Evolutionary conservation across 129 eudicot genomes (phyloP).

Genomic region (Flaveria robusta): DNA sequence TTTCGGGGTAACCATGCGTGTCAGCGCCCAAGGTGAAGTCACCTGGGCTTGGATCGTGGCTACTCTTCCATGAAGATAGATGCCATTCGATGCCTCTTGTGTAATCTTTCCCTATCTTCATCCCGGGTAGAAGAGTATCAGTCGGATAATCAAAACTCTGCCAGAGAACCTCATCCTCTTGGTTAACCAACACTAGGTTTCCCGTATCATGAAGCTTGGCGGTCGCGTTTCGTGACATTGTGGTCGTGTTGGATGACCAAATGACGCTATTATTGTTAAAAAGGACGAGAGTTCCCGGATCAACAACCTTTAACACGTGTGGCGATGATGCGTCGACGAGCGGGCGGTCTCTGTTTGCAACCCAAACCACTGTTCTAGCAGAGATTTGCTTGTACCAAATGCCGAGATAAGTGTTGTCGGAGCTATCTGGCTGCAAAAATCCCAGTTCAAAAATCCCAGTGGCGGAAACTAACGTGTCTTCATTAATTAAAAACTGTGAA

Average conservation of each 20-base stretch:
- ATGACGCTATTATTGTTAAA: background rate
- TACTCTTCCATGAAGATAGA: constrained; percentile 20
- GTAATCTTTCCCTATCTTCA: constrained; percentile 13
- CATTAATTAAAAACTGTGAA: background rate
- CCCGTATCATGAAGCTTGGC: constrained; percentile 9
- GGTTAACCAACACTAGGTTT: constrained; percentile 6
- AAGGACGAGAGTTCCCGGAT: constrained; percentile 17
- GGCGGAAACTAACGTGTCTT: constrained; percentile 20
- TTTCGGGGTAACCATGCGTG: constrained; percentile 18
- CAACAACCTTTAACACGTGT: background rate
- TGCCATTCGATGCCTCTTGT: constrained; percentile 12
- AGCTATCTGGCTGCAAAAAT: constrained; percentile 4
- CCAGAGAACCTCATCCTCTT: constrained; percentile 9
- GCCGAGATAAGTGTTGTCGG: background rate
- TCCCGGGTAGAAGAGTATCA: constrained; percentile 22
- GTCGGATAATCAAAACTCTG: constrained; percentile 24
- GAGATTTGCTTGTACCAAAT: constrained; percentile 16
- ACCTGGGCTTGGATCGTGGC: constrained; percentile 3
- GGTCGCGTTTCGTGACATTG: background rate
- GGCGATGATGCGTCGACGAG: background rate
- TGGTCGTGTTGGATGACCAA: constrained; percentile 26
- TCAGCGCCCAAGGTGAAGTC: constrained; percentile 8
- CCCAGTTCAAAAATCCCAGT: constrained; percentile 12
- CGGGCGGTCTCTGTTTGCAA: constrained; percentile 21
- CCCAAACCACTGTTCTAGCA: constrained; percentile 22